Conservation (phyloP, 495 filamentous ascomycete genomes). For the Lasiosphaeris hirsuta region DNA sequence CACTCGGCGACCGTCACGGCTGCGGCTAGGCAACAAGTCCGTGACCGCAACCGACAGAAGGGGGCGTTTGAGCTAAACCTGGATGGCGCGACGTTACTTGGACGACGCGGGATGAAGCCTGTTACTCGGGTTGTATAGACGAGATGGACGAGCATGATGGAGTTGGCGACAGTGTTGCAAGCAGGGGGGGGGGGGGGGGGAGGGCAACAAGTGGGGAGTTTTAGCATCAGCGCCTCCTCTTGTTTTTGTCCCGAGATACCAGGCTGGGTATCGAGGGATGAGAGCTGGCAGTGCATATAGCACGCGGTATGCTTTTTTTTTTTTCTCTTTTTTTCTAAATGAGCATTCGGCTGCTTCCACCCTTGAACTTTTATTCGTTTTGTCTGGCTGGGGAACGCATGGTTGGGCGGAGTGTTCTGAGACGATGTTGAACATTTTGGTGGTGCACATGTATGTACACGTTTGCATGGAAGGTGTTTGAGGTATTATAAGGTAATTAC, state of each 20-base stretch:
- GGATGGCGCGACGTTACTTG: constrained; percentile 82
- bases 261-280: background rate
- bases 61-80: constrained; percentile 87
- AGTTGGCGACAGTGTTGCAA: background rate
- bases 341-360: too few relatives aligned
- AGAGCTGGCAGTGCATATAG: background rate
- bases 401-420: background rate
- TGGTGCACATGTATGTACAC: background rate
- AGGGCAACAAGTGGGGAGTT: background rate
- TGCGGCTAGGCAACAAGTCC: constrained; percentile 73
- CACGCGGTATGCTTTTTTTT: background rate
- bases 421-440: background rate
- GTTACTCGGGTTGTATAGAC: constrained; percentile 38
- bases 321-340: background rate
- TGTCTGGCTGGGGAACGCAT: background rate
- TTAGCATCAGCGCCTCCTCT: background rate
- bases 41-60: constrained; percentile 53
- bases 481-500: constrained; percentile 6
- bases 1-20: constrained; percentile 73
- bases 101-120: constrained; percentile 63
- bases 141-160: background rate
- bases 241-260: background rate
- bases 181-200: background rate
- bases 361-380: too few relatives aligned
- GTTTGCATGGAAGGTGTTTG: constrained; percentile 13